These are phyloP conservation scores for Trifolium pratense DNA, from an alignment of 306 rosid genomes.

Conservation along the genomic window DNA sequence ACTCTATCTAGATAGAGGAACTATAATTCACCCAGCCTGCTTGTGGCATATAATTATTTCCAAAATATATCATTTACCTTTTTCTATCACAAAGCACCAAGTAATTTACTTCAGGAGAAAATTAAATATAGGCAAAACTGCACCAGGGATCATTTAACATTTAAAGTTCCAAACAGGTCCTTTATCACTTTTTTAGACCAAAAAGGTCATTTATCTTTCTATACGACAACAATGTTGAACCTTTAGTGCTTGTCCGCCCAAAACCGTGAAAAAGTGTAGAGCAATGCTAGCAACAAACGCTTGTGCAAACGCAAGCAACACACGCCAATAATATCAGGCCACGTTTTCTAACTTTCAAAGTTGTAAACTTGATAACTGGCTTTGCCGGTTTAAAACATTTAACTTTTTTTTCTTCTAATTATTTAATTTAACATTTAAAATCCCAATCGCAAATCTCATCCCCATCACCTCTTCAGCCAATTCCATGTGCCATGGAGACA, in stretches of 20 bases:
- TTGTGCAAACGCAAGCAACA: too few relatives aligned
- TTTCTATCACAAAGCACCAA: not conserved
- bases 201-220: not conserved
- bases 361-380: too few relatives aligned
- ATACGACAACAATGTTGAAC: not conserved
- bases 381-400: too few relatives aligned
- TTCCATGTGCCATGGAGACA: too few relatives aligned
- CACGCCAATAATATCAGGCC: too few relatives aligned
- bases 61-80: conserved; percentile 5
- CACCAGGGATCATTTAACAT: not conserved
- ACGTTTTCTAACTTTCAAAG: too few relatives aligned
- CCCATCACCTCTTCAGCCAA: too few relatives aligned
- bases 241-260: not conserved
- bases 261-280: not conserved
- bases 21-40: conserved; percentile 4
- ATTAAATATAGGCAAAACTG: not conserved
- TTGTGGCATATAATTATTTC: not conserved
- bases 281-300: too few relatives aligned
- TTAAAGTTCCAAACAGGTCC: not conserved
- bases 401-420: too few relatives aligned
- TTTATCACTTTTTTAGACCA: not conserved
- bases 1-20: not conserved
- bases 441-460: too few relatives aligned
- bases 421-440: too few relatives aligned
- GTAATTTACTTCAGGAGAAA: not conserved